These are phyloP conservation scores for Leishmania turanica DNA, from an alignment of 208 protist species.

Conservation along the genomic window DNA sequence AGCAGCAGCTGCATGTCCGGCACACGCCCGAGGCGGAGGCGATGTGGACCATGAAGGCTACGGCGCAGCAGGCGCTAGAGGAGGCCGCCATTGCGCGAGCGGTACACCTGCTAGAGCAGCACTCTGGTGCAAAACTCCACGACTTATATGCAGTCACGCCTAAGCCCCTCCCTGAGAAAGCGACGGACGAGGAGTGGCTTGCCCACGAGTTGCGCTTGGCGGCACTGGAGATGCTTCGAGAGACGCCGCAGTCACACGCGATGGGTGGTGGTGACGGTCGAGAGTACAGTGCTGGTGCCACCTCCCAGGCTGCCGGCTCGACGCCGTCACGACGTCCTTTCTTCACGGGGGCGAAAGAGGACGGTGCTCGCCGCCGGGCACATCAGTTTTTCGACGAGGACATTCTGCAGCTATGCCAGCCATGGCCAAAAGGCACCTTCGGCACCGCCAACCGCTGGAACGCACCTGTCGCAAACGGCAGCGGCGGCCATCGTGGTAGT, in stretches of 20 bases:
- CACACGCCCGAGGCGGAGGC: neutral
- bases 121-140: conserved; percentile 4
- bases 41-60: neutral
- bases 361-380: too few species aligned
- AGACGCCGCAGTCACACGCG: conserved; percentile 3
- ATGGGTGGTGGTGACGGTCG: too few species aligned
- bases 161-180: conserved; percentile 11
- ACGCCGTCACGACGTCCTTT: too few species aligned
- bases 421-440: neutral
- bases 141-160: neutral
- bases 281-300: neutral
- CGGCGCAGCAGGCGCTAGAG: conserved; percentile 18
- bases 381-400: neutral
- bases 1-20: neutral
- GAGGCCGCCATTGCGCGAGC: conserved; percentile 25
- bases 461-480: neutral
- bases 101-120: conserved; percentile 14
- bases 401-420: neutral
- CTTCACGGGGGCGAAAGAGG: too few species aligned
- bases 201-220: conserved; percentile 14
- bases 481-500: neutral
- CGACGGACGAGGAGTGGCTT: conserved; percentile 35
- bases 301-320: neutral
- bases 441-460: neutral
- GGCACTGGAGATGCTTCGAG: conserved; percentile 19